phyloP scores from a whole-genome alignment of 768 basidiomycete species.

The Nidularia pulvinata region DNA sequence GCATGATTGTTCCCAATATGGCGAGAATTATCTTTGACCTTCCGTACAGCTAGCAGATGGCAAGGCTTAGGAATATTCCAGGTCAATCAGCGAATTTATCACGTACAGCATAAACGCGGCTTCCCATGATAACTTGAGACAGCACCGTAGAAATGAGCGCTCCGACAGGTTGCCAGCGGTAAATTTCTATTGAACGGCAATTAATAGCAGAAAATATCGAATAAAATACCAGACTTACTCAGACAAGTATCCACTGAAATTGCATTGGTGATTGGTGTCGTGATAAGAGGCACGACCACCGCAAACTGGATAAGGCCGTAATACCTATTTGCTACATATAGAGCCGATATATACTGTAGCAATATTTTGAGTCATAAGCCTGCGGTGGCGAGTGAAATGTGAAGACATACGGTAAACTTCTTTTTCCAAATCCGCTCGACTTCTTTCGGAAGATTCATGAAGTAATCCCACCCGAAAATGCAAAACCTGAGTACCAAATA shows the following conservation, averaged over 20 bases:
- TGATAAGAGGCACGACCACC: conserved; percentile 11
- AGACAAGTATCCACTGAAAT: conserved; percentile 11
- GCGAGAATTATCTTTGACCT: conserved; percentile 9
- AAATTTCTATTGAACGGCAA: conserved; percentile 7
- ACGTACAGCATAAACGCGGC: conserved; percentile 17
- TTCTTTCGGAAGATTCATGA: conserved; percentile 20
- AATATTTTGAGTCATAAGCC: too few species aligned
- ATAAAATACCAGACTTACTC: conserved; percentile 4
- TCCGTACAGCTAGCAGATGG: conserved; percentile 10
- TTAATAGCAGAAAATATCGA: background rate
- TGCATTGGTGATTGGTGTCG: conserved; percentile 10
- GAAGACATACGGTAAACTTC: conserved; percentile 8
- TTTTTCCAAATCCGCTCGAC: conserved; percentile 19
- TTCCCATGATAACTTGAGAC: conserved; percentile 20
- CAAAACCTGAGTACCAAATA: conserved; percentile 15
- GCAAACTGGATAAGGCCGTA: conserved; percentile 16
- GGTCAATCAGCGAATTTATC: background rate
- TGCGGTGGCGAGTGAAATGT: background rate
- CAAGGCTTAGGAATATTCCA: background rate
- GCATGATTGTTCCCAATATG: conserved; percentile 5
- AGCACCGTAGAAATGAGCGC: conserved; percentile 16
- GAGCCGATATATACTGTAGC: conserved; percentile 8
- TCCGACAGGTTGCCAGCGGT: conserved; percentile 18
- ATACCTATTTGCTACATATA: conserved; percentile 18
- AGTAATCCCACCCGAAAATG: conserved; percentile 23